These are phyloP conservation scores for Candida tallmaniae DNA, from an alignment of 805 yeast genomes.

Conservation along the genomic window DNA sequence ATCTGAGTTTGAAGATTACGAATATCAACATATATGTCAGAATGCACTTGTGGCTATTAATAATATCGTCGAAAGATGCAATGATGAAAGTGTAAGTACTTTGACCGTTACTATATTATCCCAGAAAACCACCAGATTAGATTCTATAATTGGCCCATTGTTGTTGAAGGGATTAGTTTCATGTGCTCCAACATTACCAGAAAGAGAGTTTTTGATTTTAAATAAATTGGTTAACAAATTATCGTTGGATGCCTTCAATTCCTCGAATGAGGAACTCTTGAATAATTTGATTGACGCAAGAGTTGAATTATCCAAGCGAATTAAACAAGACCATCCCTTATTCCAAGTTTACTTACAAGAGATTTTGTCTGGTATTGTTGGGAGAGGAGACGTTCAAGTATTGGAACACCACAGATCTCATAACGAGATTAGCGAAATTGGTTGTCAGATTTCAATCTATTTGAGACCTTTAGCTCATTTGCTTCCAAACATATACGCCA, in stretches of 20 bases:
- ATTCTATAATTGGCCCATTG: constrained; percentile 49
- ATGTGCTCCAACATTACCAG: constrained; percentile 57
- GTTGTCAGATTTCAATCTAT: constrained; percentile 57
- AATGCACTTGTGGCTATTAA: constrained; percentile 69
- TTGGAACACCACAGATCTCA: constrained; percentile 79
- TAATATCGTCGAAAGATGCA: constrained; percentile 60
- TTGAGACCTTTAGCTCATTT: constrained; percentile 73
- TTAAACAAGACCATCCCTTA: constrained; percentile 40
- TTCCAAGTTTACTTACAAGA: constrained; percentile 55
- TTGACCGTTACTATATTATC: constrained; percentile 77
- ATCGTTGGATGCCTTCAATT: constrained; percentile 40
- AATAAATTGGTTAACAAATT: constrained; percentile 53
- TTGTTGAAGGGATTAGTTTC: constrained; percentile 60
- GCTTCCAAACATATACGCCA: constrained; percentile 51
- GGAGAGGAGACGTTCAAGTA: constrained; percentile 74
- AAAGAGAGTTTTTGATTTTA: constrained; percentile 63
- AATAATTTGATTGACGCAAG: constrained; percentile 49
- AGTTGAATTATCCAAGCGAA: constrained; percentile 35
- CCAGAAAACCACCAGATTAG: constrained; percentile 57
- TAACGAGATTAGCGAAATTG: constrained; percentile 64
- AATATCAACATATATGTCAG: constrained; percentile 42
- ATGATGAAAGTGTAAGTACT: constrained; percentile 68
- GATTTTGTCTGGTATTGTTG: constrained; percentile 59
- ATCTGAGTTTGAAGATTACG: constrained; percentile 23
- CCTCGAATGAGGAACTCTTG: constrained; percentile 33